Base-by-base conservation (phyloP, 305 asterid species). In the Caryopteris hybrid region DNA sequence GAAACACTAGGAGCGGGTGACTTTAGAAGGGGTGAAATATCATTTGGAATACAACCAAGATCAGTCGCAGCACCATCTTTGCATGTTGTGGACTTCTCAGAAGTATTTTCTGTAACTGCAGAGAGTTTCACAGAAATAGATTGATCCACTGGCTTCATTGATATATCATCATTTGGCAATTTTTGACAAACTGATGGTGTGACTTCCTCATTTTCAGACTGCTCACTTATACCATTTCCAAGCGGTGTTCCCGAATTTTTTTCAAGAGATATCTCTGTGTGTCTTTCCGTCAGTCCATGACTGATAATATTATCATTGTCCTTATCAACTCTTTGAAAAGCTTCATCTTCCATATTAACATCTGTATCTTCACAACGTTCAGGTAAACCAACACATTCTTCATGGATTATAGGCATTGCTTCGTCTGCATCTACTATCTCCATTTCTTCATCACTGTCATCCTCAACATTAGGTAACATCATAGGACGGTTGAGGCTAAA, bases 361-460 rank as follows among this genome's bases (percentile, higher is more conserved):
- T 89, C 99, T 54, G 85, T 72, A 67, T 83, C 91, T 46, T 79
- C 87, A n/a, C 50, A 34, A 74, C 66, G 74, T 67, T 66, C 75
- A 45, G 75, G 81, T 61, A 76, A 63, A 63, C 54, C 17, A 45
- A 53, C 21, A 70, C 74, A 64, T 42, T 73, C 75, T 69, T 66
- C 84, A 67, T 43, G 63, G 54, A 74, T 75, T 62, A 36, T 50
- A 47, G 79, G 66, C 72, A 72, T 61, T 68, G 69, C 62, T 41
- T 82, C 93, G 17, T 85, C 78, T 72, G 85, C 77, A 53, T 86
- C 84, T 66, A 91, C 96, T 69, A 91, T 89, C 74, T 95, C 98
- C 99, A 95, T 95, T 84, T 92, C 97, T 75, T 78, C 96, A 82
- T 95, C 99, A 58, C 96, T 85, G 33, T 92, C 99, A 74, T 86